A percentile compares a stretch with the other conserved stretches of the same genome.
Evolutionary conservation across 306 rosid species (phyloP).

Genomic region (Parietaria judaica): DNA sequence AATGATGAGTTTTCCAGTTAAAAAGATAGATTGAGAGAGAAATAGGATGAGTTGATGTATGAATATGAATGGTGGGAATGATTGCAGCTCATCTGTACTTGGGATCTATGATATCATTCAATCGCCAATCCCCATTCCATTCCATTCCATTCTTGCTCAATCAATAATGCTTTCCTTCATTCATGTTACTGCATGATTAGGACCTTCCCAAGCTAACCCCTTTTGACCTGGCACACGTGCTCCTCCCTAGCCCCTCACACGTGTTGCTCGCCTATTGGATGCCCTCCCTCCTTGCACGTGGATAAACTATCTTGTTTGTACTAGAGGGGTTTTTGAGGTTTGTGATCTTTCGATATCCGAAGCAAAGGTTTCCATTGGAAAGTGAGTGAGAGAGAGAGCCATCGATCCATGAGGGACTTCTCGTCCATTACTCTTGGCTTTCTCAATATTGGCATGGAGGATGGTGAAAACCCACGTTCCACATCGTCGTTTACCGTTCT

Average conservation of each 20-base stretch:
- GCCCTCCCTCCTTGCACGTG: neutral
- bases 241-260: constrained; percentile 27
- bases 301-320: constrained; percentile 11
- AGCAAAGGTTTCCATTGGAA: constrained; percentile 60
- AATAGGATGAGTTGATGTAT: constrained; percentile 29
- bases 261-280: constrained; percentile 17
- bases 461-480: too few species aligned
- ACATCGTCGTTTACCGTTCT: too few species aligned
- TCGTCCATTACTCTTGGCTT: constrained; percentile 15
- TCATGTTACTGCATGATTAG: constrained; percentile 50
- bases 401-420: constrained; percentile 10
- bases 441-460: neutral
- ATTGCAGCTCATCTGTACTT: constrained; percentile 57
- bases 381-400: constrained; percentile 36
- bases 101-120: constrained; percentile 45
- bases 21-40: neutral
- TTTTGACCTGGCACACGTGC: constrained; percentile 23
- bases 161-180: constrained; percentile 43
- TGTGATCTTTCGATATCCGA: constrained; percentile 55
- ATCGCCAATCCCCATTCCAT: constrained; percentile 18
- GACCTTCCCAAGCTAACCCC: constrained; percentile 33
- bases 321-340: constrained; percentile 21
- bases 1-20: neutral
- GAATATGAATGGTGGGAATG: constrained; percentile 47
- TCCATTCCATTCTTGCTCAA: constrained; percentile 15